Evolutionary conservation across 306 rosid genomes (phyloP), one percentile per base, ranked within the genome.

Genomic region (Sicyos edulis): DNA sequence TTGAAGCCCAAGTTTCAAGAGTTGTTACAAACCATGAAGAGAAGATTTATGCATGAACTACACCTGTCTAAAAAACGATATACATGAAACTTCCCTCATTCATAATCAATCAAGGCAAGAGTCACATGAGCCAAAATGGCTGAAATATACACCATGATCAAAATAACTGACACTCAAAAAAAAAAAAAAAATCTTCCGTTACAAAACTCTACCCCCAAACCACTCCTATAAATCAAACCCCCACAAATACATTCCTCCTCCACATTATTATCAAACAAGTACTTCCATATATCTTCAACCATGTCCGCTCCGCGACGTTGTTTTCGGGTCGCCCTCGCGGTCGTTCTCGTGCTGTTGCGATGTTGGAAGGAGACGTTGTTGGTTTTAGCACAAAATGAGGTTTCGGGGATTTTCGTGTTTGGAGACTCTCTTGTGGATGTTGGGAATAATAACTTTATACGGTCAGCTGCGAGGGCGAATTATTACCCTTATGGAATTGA

Each of bases 381-480:
- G 87, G 70, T 76, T 32, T 56, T 4, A 0, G 5, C 55, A 2
- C 82, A 82, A 55, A 81, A 75, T 44, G 84, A 14, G 64, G 91
- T 92, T 73, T 77, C 98, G 37, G 96, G 89, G 17, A 51, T 90
- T 83, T 88, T 90, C 76, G 83, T 86, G 77, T 92, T 92, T 24
- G 98, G 98, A 24, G 98, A 92, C 70, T 90, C 98, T 9, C 72
- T 88, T 78, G 95, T 82, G 67, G 98, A 92, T 15, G 86, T 82
- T 78, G 98, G 98, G 40, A 92, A 92, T 85, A 90, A 90, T 58
- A 92, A 90, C 77, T 84, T 55, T 80, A 79, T 92, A 0, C 79
- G 20, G 22, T 54, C 96, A 1, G 0, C 77, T 0, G 96, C 95
- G 2, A 92, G 60, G 82, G 59, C 98, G 40, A 85, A 90, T 64